Base-by-base conservation (phyloP, 192 early-diverging fungal genomes). In the Coemansia sp. region DNA sequence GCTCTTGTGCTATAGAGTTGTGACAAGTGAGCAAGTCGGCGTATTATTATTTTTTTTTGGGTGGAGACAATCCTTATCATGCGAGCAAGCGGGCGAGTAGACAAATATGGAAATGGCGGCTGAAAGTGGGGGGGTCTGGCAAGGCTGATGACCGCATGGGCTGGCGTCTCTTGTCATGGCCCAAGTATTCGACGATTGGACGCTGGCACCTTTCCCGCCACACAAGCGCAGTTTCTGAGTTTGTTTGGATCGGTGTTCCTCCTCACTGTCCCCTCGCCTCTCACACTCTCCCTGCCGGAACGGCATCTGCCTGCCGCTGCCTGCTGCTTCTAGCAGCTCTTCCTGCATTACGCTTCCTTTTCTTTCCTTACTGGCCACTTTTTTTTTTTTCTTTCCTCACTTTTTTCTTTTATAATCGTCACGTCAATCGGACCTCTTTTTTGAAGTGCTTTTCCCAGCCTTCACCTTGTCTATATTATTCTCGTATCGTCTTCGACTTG, bases 11-110 rank as follows among this genome's bases (percentile, higher is more conserved):
- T 63, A 45, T 45, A 29, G 41, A 45, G 62, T 21, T 46, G 19
- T 45, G 39, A 38, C 64, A 66, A 8, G 5, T 27, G 21, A 29
- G n/a, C 25, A 25, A 25, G 50, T 29, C 45, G 31, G 29, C 41
- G 25, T 48, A 66, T 60, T 73, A 62, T 37, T 36, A 57, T 37
- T 64, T 59, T 62, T 60, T 73, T 67, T 50, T 61, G 37, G 37
- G n/a, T 32, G 21, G 25, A 23, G 27, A 64, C 37, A 64, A 27
- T 31, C 42, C 39, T 27, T 29, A 25, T 53, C 50, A 53, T 53
- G 21, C 50, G 50, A 27, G 50, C 11, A 23, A 50, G 46, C 19
- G 23, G 12, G 50, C 25, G 23, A 15, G 12, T 29, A 14, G 50
- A 10, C 25, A 23, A 53, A 53, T 27, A 53, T 25, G 50, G 25